A percentile compares a stretch with the other conserved stretches of the same genome.
Evolutionary conservation across 148 eudicot genomes (phyloP).

Genomic region (Fagopyrum homotropicum): DNA sequence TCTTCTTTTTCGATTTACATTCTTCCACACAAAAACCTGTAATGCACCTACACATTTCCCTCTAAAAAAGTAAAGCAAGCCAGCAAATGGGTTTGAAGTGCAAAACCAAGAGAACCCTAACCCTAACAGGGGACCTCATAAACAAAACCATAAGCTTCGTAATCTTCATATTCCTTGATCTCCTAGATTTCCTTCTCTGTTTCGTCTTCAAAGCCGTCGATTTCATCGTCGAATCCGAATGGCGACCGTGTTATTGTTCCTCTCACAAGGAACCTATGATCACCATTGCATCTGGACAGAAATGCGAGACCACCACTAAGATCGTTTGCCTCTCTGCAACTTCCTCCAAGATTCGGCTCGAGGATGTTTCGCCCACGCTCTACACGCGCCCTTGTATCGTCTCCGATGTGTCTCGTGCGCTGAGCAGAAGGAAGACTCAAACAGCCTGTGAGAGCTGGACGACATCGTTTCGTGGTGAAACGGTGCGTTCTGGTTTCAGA

Average conservation of each 20-base stretch:
- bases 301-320: conserved; percentile 47
- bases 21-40: neutral
- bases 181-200: conserved; percentile 46
- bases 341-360: conserved; percentile 43
- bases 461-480: neutral
- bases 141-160: conserved; percentile 41
- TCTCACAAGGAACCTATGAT: conserved; percentile 27
- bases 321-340: conserved; percentile 41
- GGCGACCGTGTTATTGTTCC: conserved; percentile 56
- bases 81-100: neutral
- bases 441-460: conserved; percentile 8
- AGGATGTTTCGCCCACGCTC: conserved; percentile 82
- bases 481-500: conserved; percentile 29
- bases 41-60: neutral
- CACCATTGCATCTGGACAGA: conserved; percentile 31
- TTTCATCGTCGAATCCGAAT: conserved; percentile 47
- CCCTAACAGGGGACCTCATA: conserved; percentile 20
- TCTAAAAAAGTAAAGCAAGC: neutral
- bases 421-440: conserved; percentile 16
- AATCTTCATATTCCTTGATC: conserved; percentile 37
- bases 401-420: conserved; percentile 48
- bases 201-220: conserved; percentile 37
- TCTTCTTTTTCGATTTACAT: neutral
- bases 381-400: conserved; percentile 60
- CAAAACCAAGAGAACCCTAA: conserved; percentile 8